phyloP scores from a whole-genome alignment of 257 asterid genomes.

The Coffea eugenioides region DNA sequence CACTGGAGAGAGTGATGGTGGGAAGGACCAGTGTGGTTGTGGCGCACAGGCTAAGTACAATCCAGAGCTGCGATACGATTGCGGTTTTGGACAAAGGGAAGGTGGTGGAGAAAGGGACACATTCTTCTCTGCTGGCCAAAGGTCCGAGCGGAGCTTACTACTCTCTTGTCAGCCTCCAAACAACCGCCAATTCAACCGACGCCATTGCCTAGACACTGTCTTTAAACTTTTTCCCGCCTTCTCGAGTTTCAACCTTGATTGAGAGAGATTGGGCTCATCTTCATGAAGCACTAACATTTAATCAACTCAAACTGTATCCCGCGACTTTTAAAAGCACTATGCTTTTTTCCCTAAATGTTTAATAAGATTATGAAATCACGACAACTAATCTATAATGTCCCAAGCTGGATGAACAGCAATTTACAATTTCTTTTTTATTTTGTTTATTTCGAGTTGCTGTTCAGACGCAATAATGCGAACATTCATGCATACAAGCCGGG shows the following conservation, averaged over 20 bases:
- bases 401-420: too few species aligned
- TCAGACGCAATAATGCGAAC: too few species aligned
- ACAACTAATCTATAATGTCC: too few species aligned
- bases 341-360: neutral
- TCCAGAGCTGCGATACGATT: slow-evolving; percentile 62
- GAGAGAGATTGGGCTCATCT: neutral
- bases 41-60: slow-evolving; percentile 81
- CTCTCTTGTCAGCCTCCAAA: slow-evolving; percentile 68
- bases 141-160: slow-evolving; percentile 67
- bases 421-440: too few species aligned
- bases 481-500: too few species aligned
- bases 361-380: too few species aligned
- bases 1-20: slow-evolving; percentile 75
- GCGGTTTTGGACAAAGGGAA: slow-evolving; percentile 73
- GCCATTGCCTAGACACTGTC: neutral
- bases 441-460: too few species aligned
- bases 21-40: slow-evolving; percentile 88
- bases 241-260: neutral
- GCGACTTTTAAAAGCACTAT: too few species aligned
- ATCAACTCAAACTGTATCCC: neutral
- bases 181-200: slow-evolving; percentile 23
- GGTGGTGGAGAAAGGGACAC: slow-evolving; percentile 75
- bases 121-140: slow-evolving; percentile 56
- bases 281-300: neutral
- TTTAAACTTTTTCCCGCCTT: too few species aligned